Evolutionary conservation across 192 early-diverging fungal genomes (phyloP), one percentile per base, ranked within the genome.

Genomic region (Coemansia sp.): DNA sequence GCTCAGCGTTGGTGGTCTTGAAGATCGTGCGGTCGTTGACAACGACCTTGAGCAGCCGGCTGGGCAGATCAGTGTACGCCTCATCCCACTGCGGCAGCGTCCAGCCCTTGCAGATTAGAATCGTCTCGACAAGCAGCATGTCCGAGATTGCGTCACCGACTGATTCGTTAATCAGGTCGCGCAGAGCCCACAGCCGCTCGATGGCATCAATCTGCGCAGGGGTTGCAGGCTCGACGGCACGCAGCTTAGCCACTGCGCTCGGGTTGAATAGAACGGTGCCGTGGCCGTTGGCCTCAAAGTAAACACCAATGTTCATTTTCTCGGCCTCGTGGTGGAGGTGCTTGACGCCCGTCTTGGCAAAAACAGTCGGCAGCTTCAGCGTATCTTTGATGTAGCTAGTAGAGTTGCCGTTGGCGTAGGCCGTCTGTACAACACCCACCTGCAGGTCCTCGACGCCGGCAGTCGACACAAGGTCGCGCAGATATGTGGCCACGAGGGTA

Each of bases 201-300:
- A 95, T 64, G 17, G 97, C 94, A 27, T 84, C 78, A 40, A 78
- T 81, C 65, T 95, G 86, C 14, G 85, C 89, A 22, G 89, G 84
- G 45, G 88, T 92, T 22, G 78, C 74, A 21, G 72, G 73, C 39
- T 50, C 53, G 22, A 69, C 59, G 4, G 33, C 51, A 21, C 45
- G 61, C 49, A 75, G 59, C 55, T 54, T 69, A 10, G 53, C 45
- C 70, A 96, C 92, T 8, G 91, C 88, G 55, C 89, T 87, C 41
- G 84, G 64, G 70, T 92, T 98, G 76, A 99, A 99, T 59, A 99
- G 81, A 45, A 98, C 90, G 17, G 97, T 99, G 52, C 97, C 97
- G 71, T 99, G 97, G 55, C 97, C 97, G 62, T 99, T 99, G 41
- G 97, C 97, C 78, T 99, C 97, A 89, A 99, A 99, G 84, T 99